phyloP scores from a whole-genome alignment of 2,329 filamentous ascomycete species.

The Emmonsiellopsis sp. region DNA sequence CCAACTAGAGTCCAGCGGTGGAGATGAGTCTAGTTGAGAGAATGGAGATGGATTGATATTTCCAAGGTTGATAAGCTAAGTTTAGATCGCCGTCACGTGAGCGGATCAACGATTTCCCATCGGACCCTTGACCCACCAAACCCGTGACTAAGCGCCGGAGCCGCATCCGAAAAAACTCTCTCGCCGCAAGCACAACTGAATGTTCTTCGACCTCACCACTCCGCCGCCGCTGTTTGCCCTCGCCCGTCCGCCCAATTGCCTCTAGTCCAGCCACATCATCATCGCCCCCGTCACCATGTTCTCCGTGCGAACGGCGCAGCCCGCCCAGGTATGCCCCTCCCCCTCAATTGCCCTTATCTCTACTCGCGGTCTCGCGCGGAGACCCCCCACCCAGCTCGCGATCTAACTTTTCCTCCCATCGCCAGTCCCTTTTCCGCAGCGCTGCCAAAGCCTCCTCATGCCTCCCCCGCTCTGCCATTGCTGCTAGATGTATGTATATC shows the following conservation, averaged over 20 bases:
- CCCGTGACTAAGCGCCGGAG: too few species aligned
- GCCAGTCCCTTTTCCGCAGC: slow-evolving; percentile 48
- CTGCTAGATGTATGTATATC: slow-evolving; percentile 45
- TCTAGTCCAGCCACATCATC: background rate
- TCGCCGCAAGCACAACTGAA: too few species aligned
- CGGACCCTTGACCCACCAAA: too few species aligned
- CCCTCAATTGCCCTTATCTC: slow-evolving; percentile 16
- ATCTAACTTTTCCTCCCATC: slow-evolving; percentile 35
- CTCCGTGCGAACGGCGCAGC: slow-evolving; percentile 31
- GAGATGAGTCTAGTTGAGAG: too few species aligned
- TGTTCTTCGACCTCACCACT: background rate
- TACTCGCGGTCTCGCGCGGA: slow-evolving; percentile 16
- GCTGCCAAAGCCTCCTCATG: slow-evolving; percentile 39
- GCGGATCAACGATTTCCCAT: too few species aligned
- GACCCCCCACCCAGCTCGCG: slow-evolving; percentile 28
- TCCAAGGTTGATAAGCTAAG: too few species aligned
- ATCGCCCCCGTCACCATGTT: slow-evolving; percentile 27
- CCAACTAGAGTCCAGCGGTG: too few species aligned
- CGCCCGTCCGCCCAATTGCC: background rate
- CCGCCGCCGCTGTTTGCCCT: background rate
- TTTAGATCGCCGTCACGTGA: too few species aligned
- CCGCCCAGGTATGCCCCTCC: slow-evolving; percentile 29
- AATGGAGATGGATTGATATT: too few species aligned
- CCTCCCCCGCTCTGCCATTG: slow-evolving; percentile 41
- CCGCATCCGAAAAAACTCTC: too few species aligned